Percentiles rank a stretch among this genome's conserved stretches.
Evolutionary conservation across 352 stramenopile species (phyloP).

Genomic region (Phytopythium ostracodes): DNA sequence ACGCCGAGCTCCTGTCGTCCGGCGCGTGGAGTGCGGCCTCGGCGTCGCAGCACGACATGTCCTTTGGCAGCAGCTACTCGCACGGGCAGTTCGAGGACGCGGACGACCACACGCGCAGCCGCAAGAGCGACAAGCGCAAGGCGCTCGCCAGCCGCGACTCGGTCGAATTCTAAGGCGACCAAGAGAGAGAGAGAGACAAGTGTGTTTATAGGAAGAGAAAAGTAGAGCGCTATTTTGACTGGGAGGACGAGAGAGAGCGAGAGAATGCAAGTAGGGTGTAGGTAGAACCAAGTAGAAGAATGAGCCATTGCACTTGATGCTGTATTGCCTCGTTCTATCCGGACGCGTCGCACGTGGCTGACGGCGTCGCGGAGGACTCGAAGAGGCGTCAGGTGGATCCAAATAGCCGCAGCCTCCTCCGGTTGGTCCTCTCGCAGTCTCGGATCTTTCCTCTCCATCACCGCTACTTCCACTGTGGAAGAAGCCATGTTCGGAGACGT

Average conservation of each 20-base stretch:
- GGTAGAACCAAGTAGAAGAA: neutral
- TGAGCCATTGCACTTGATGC: neutral
- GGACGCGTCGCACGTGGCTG: neutral
- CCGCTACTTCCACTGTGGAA: too few relatives aligned
- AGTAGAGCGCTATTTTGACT: neutral
- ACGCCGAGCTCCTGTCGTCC: slow-evolving; percentile 32
- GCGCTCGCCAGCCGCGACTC: slow-evolving; percentile 33
- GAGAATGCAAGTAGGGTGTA: neutral
- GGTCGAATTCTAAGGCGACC: slow-evolving; percentile 49
- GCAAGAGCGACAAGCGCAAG: slow-evolving; percentile 13
- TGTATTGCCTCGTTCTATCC: too few relatives aligned
- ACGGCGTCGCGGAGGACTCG: neutral
- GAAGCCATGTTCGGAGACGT: slow-evolving; percentile 61
- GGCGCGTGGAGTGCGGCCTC: slow-evolving; percentile 16
- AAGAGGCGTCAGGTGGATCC: slow-evolving; percentile 2
- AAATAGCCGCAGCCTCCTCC: neutral
- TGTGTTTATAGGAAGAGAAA: neutral
- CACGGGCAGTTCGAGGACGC: slow-evolving; percentile 49
- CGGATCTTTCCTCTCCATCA: neutral
- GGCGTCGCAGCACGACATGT: slow-evolving; percentile 13
- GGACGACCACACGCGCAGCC: slow-evolving; percentile 8
- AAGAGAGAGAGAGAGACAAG: neutral
- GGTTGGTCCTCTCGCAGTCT: too few relatives aligned
- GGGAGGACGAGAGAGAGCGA: too few relatives aligned
- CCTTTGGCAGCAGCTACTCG: slow-evolving; percentile 27